Percentiles rank a stretch among this genome's conserved stretches.
These are phyloP conservation scores for Rhododendron ovatum DNA, from an alignment of 148 eudicot genomes.

Conservation along the genomic window DNA sequence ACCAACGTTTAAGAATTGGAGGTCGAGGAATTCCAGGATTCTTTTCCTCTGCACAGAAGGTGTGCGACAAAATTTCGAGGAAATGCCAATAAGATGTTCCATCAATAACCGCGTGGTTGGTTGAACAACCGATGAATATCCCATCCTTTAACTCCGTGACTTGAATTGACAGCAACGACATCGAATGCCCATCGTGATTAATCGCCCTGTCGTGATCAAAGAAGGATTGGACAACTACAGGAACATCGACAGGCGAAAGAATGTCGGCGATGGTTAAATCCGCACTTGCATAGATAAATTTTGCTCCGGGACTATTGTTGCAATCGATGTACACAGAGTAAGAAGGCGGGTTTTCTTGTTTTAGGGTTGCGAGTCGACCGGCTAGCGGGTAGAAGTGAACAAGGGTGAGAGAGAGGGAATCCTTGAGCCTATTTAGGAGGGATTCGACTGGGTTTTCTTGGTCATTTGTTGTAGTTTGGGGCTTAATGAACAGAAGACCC, in stretches of 20 bases:
- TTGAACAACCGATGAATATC: conserved; percentile 25
- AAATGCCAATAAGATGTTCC: conserved; percentile 29
- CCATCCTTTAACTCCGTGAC: conserved; percentile 30
- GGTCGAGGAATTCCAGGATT: conserved; percentile 6
- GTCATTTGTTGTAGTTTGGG: background rate
- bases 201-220: conserved; percentile 24
- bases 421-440: background rate
- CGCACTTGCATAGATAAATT: conserved; percentile 18
- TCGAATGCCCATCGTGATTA: conserved; percentile 24
- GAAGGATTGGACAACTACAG: conserved; percentile 20
- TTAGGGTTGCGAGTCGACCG: conserved; percentile 13
- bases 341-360: conserved; percentile 17
- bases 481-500: conserved; percentile 27
- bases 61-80: conserved; percentile 11
- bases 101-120: conserved; percentile 7
- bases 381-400: conserved; percentile 24
- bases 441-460: background rate
- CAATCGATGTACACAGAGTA: conserved; percentile 17
- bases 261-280: conserved; percentile 7
- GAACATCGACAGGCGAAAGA: conserved; percentile 19
- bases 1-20: conserved; percentile 18
- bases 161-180: conserved; percentile 21
- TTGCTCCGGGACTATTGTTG: conserved; percentile 22
- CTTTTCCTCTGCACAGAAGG: background rate
- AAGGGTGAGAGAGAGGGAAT: conserved; percentile 24